These are phyloP conservation scores for Kwoniella dejecticola DNA, from an alignment of 768 basidiomycete species.

Conservation along the genomic window DNA sequence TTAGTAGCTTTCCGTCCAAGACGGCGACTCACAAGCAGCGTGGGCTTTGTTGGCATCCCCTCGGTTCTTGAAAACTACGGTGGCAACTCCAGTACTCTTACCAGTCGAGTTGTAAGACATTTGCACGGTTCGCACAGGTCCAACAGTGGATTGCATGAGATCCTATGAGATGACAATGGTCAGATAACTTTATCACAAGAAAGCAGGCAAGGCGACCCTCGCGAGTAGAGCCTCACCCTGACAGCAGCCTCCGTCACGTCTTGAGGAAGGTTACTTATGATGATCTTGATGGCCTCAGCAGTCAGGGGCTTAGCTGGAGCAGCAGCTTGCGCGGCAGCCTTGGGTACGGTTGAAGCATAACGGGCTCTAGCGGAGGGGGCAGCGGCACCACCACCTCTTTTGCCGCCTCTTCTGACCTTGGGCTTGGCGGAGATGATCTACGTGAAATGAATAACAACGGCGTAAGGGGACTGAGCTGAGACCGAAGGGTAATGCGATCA, in stretches of 20 bases:
- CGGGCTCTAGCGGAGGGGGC: constrained; percentile 53
- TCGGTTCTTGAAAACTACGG: constrained; percentile 78
- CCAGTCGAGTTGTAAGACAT: constrained; percentile 83
- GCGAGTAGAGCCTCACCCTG: constrained; percentile 71
- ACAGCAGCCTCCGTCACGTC: constrained; percentile 94
- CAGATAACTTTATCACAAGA: too few species aligned
- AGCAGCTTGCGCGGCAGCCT: constrained; percentile 27
- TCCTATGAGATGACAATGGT: constrained; percentile 63
- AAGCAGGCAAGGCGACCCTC: too few species aligned
- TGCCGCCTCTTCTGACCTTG: constrained; percentile 36
- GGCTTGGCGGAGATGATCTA: constrained; percentile 52
- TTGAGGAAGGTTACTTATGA: constrained; percentile 86
- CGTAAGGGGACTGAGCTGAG: constrained; percentile 12
- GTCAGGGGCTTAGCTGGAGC: constrained; percentile 30
- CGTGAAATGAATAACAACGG: not conserved
- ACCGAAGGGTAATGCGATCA: constrained; percentile 4
- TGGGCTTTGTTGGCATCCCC: constrained; percentile 92
- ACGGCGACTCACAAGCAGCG: constrained; percentile 63
- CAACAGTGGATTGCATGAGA: constrained; percentile 86
- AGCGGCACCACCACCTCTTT: constrained; percentile 32
- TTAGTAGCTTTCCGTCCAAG: constrained; percentile 10
- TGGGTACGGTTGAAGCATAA: constrained; percentile 56
- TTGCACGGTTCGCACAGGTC: constrained; percentile 77
- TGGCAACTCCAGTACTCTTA: constrained; percentile 86
- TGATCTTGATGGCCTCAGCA: constrained; percentile 76